Conservation (phyloP, 2,329 filamentous ascomycete species). For the Ceratocystis lukuohia region DNA sequence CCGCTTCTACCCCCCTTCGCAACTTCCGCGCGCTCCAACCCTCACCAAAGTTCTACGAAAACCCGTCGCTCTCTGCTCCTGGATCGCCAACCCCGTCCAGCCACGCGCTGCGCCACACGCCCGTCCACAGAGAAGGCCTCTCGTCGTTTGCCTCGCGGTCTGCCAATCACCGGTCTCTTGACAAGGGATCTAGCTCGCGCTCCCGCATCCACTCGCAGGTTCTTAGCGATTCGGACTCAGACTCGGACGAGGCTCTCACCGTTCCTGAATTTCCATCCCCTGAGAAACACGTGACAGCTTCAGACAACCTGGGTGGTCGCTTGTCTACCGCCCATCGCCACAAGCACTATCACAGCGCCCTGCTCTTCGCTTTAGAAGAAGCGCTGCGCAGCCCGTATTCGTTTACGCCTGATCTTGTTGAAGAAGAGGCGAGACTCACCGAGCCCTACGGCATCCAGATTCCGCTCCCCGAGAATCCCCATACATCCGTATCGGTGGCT, state of each 20-base stretch:
- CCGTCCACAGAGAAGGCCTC: constrained; percentile 7
- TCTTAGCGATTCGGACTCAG: constrained; percentile 31
- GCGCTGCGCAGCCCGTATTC: constrained; percentile 67
- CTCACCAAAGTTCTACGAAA: constrained; percentile 35
- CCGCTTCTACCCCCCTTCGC: background rate
- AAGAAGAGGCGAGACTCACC: constrained; percentile 88
- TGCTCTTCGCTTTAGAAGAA: constrained; percentile 85
- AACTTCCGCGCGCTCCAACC: constrained; percentile 32
- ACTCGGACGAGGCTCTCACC: constrained; percentile 23
- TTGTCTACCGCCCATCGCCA: constrained; percentile 51
- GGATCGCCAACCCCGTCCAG: constrained; percentile 34
- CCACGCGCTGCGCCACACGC: constrained; percentile 21
- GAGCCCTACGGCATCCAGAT: constrained; percentile 55
- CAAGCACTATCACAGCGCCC: constrained; percentile 71
- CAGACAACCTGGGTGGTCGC: constrained; percentile 9
- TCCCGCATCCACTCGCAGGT: constrained; percentile 35
- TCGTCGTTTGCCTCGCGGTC: constrained; percentile 19
- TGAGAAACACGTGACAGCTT: constrained; percentile 10
- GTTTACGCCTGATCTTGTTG: constrained; percentile 71
- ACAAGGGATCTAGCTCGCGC: constrained; percentile 23
- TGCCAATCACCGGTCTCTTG: constrained; percentile 25
- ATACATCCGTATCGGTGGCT: constrained; percentile 33
- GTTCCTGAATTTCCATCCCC: constrained; percentile 27
- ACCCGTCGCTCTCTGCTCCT: constrained; percentile 29
- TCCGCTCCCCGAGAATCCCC: constrained; percentile 29